Evolutionary conservation across 441 rosid species (phyloP).

Genomic region (Mallotus repandus): DNA sequence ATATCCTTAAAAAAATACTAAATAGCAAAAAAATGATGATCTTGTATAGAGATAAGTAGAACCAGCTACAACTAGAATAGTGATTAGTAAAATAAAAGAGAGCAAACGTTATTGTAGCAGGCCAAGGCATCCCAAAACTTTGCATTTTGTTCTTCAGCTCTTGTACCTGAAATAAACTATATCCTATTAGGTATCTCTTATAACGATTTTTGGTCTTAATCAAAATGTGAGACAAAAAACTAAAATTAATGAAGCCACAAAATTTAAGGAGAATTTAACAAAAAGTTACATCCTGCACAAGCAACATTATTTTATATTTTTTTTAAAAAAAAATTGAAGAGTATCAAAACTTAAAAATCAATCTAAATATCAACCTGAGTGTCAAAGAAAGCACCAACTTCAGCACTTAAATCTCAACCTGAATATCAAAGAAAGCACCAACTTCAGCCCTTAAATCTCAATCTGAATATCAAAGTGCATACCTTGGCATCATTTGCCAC

Average conservation of each 20-base stretch:
- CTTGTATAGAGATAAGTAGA: too few species aligned
- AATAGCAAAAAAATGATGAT: too few species aligned
- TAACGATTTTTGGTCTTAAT: not conserved
- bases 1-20: too few species aligned
- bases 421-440: too few species aligned
- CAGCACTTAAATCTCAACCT: too few species aligned
- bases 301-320: not conserved
- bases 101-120: too few species aligned
- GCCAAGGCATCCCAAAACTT: constrained; percentile 96
- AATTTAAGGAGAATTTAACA: not conserved
- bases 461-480: constrained; percentile 22
- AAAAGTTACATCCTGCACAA: constrained; percentile 1
- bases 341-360: too few species aligned
- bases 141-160: constrained; percentile 81
- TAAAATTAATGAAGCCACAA: not conserved
- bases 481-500: constrained; percentile 98
- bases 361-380: too few species aligned
- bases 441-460: constrained; percentile 2
- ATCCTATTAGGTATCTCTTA: constrained; percentile 17
- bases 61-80: too few species aligned
- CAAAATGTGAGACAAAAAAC: not conserved
- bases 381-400: too few species aligned
- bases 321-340: not conserved
- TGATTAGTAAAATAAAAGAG: too few species aligned
- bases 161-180: constrained; percentile 55